Evolutionary conservation across 2,329 filamentous ascomycete genomes (phyloP), one percentile per base, ranked within the genome.

Genomic region (Talaromyces sp.): DNA sequence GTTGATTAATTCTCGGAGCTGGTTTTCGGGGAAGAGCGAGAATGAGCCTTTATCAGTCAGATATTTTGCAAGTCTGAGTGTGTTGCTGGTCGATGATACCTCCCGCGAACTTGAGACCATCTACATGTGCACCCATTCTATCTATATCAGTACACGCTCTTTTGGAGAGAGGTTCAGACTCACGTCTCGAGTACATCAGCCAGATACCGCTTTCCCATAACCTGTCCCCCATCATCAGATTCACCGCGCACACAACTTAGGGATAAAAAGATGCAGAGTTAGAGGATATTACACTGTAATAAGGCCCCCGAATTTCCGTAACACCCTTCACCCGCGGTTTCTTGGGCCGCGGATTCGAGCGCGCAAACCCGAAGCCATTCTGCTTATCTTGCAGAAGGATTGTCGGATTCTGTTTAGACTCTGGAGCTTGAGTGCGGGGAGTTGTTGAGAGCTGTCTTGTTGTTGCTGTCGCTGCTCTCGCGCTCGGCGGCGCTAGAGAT

Each of bases 221-320:
- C 76, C 78, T 80, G 60, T 31, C 10, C 22, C 14, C 14, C 13
- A 10, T 7, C 22, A 59, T 45, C 13, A 62, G 41, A 8, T 0
- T 16, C 3, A 37, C 43, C n/a, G 5, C 27, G 1, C 7, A 31
- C 27, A 31, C 3, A 13, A 37, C 8, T 45, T 7, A 10, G 7
- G 1, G 2, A 43, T 43, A 3, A 10, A 22, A 45, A 24, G 22
- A 11, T 6, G 9, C 7, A 37, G 10, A 37, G n/a, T 7, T 5
- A 13, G 3, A 19, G 9, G 14, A 2, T 3, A n/a, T 74, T 74
- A 76, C 82, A 0, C 82, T 82, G 70, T 86, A 86, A 70, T 85
- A 86, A 7, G 83, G 84, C 0, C 84, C 84, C 37, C 83, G 77
- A 64, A 86, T 86, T 71, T 86, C 84, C 0, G 84, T 86, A 6